Percentiles rank a stretch among this genome's conserved stretches.
These are phyloP conservation scores for Kandelia obovata DNA, from an alignment of 345 rosid species.

Conservation along the genomic window DNA sequence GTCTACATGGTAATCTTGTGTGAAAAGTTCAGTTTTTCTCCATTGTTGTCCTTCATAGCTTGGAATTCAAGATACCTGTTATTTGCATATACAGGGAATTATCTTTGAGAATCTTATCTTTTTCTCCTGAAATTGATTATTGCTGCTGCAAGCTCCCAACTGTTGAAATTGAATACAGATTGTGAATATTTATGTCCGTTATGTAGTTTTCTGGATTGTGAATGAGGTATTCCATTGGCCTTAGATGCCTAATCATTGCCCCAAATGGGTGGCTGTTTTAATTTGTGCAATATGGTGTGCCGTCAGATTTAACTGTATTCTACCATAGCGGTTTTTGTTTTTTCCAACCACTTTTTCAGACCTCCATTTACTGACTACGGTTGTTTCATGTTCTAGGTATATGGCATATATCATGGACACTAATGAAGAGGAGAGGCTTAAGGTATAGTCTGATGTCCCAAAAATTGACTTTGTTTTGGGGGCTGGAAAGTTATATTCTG, in stretches of 20 bases:
- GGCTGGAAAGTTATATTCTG: not conserved
- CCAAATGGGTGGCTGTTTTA: too few species aligned
- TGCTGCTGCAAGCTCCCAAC: not conserved
- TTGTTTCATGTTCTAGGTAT: slow-evolving; percentile 52
- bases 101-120: not conserved
- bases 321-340: not conserved
- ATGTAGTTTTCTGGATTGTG: too few species aligned
- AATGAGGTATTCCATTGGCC: too few species aligned
- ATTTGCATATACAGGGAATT: not conserved
- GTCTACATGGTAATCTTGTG: too few species aligned
- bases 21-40: too few species aligned
- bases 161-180: too few species aligned
- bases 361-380: not conserved
- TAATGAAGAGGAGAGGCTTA: slow-evolving; percentile 91
- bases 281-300: too few species aligned
- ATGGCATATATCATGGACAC: slow-evolving; percentile 99
- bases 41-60: too few species aligned
- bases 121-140: not conserved
- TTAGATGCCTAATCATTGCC: too few species aligned
- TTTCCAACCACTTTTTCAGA: not conserved
- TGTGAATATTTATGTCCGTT: too few species aligned
- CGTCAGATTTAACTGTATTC: too few species aligned
- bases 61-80: not conserved
- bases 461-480: not conserved
- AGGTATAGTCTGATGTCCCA: slow-evolving; percentile 38